Evolutionary conservation across 768 basidiomycete genomes (phyloP).

Genomic region (Cystobasidium tubakii): DNA sequence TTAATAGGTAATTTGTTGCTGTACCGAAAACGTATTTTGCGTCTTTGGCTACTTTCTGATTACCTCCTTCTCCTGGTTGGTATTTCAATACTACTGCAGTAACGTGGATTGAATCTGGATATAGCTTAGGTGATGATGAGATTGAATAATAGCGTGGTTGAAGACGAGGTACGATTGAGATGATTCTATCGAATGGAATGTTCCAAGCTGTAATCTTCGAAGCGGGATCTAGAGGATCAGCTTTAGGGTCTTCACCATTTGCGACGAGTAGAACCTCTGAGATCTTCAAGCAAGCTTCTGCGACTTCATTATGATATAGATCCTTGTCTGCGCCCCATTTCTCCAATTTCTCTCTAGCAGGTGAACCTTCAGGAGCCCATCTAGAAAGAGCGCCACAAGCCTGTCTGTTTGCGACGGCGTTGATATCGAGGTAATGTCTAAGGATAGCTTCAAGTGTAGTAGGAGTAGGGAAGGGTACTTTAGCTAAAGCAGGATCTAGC

Average conservation of each 20-base stretch:
- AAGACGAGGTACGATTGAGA: slow-evolving; percentile 84
- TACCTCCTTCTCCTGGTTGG: slow-evolving; percentile 55
- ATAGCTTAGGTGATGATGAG: slow-evolving; percentile 88
- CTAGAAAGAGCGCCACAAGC: slow-evolving; percentile 78
- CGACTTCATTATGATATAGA: slow-evolving; percentile 68
- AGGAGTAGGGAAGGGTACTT: slow-evolving; percentile 96
- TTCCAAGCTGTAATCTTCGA: slow-evolving; percentile 76
- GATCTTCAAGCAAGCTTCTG: slow-evolving; percentile 69
- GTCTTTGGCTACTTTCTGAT: slow-evolving; percentile 33
- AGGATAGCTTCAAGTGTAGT: slow-evolving; percentile 90
- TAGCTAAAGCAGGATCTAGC: slow-evolving; percentile 94
- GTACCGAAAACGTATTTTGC: slow-evolving; percentile 76
- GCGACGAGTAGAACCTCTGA: slow-evolving; percentile 88
- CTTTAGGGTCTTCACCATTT: slow-evolving; percentile 66
- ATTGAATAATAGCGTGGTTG: slow-evolving; percentile 98
- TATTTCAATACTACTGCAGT: slow-evolving; percentile 95
- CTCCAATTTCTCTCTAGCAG: slow-evolving; percentile 67
- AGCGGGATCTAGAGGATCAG: slow-evolving; percentile 54
- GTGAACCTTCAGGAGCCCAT: slow-evolving; percentile 68
- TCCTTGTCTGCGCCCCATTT: slow-evolving; percentile 81
- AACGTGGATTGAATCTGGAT: slow-evolving; percentile 83
- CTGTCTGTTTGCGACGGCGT: slow-evolving; percentile 88
- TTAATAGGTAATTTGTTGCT: slow-evolving; percentile 89
- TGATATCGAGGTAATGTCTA: slow-evolving; percentile 94
- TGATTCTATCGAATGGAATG: slow-evolving; percentile 94